A percentile compares a stretch with the other conserved stretches of the same genome.
Evolutionary conservation across 371 early-diverging fungal genomes (phyloP).

Genomic region (Mortierella sp.): DNA sequence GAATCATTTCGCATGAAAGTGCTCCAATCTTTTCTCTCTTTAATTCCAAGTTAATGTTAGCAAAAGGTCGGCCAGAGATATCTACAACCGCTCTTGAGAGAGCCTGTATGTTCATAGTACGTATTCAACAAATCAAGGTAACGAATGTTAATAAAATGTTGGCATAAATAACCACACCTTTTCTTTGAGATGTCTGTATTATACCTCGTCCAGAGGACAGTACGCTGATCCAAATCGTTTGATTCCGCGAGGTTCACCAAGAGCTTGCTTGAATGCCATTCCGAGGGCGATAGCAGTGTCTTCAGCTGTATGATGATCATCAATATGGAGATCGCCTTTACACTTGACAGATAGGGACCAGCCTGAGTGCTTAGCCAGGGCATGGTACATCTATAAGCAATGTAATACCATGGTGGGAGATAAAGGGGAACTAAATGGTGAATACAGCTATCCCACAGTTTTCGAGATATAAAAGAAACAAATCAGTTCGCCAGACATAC

Average conservation of each 20-base stretch:
- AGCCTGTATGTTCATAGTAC: slow-evolving; percentile 64
- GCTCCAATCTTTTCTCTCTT: slow-evolving; percentile 92
- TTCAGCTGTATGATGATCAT: slow-evolving; percentile 98
- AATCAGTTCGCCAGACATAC: slow-evolving; percentile 59
- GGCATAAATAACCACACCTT: neutral
- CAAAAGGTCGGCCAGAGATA: slow-evolving; percentile 94
- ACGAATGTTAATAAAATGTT: neutral
- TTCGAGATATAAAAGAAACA: neutral
- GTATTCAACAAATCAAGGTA: neutral
- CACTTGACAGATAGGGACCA: slow-evolving; percentile 89
- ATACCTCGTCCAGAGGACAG: slow-evolving; percentile 94
- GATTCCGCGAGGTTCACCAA: slow-evolving; percentile 93
- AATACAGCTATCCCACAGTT: neutral
- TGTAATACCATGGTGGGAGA: neutral
- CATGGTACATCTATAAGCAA: slow-evolving; percentile 90
- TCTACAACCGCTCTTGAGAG: slow-evolving; percentile 95
- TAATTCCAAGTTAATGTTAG: slow-evolving; percentile 84
- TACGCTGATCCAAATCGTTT: slow-evolving; percentile 95
- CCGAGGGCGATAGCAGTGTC: slow-evolving; percentile 96
- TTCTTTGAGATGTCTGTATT: too few species aligned
- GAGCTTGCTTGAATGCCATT: slow-evolving; percentile 91
- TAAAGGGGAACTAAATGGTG: neutral
- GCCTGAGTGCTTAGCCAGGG: slow-evolving; percentile 93
- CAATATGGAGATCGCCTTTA: slow-evolving; percentile 94
- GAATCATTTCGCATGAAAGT: slow-evolving; percentile 96